These are phyloP conservation scores for Metarhizium rileyi DNA, from an alignment of 2,329 filamentous ascomycete genomes.

Conservation along the genomic window DNA sequence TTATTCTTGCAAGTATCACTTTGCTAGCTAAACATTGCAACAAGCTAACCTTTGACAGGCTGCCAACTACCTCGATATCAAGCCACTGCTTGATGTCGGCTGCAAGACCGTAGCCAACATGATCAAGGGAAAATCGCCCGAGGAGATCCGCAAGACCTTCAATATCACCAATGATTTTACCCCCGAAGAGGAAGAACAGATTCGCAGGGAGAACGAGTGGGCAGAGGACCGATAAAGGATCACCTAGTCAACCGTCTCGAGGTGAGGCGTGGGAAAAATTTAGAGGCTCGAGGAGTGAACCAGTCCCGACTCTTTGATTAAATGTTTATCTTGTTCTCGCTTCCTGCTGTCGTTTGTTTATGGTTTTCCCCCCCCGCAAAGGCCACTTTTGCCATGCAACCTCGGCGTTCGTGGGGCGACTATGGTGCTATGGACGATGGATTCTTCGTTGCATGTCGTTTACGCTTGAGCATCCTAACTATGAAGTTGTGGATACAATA, in stretches of 20 bases:
- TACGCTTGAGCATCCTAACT: not conserved
- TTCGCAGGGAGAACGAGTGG: conserved; percentile 85
- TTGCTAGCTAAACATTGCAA: not conserved
- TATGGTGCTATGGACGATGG: conserved; percentile 1
- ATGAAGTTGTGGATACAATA: not conserved
- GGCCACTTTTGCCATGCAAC: conserved; percentile 3
- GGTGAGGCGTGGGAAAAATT: not conserved
- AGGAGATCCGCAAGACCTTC: conserved; percentile 99
- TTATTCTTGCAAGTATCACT: conserved; percentile 75
- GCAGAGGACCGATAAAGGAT: conserved; percentile 63
- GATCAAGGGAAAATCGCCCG: conserved; percentile 99
- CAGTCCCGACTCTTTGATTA: not conserved
- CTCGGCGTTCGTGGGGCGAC: conserved; percentile 13
- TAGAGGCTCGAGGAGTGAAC: not conserved
- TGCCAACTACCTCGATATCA: conserved; percentile 98
- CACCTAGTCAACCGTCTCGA: not conserved
- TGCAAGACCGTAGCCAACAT: conserved; percentile 98
- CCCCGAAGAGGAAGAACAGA: conserved; percentile 97
- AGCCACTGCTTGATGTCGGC: conserved; percentile 91
- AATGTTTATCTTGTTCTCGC: not conserved
- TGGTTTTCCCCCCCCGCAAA: not conserved
- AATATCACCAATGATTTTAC: conserved; percentile 99
- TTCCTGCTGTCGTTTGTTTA: not conserved
- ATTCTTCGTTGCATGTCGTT: conserved; percentile 3
- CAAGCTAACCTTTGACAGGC: conserved; percentile 44